Conservation (phyloP, 2,329 filamentous ascomycete species). For the Atkinsonella texensis region DNA sequence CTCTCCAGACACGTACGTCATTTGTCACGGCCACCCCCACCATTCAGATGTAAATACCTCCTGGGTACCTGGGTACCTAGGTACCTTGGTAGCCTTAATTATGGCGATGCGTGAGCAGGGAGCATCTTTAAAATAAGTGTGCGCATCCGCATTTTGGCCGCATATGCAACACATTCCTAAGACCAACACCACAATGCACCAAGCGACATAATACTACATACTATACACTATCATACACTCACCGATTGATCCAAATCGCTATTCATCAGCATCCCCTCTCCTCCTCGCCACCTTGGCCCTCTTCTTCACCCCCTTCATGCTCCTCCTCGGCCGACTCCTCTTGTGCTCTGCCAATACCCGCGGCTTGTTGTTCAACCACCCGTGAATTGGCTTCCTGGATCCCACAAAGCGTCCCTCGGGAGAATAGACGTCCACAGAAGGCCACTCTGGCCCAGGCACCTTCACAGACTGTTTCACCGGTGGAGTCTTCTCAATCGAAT, state of each 20-base stretch:
- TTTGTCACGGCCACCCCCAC: too few relatives aligned
- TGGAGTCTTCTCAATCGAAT: background rate
- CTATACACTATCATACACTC: background rate
- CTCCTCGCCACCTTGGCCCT: conserved; percentile 19
- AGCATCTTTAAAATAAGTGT: too few relatives aligned
- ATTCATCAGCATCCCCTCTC: background rate
- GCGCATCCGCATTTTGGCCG: too few relatives aligned
- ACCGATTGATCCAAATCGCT: background rate
- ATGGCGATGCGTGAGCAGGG: too few relatives aligned
- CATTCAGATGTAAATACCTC: too few relatives aligned
- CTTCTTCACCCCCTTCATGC: conserved; percentile 53
- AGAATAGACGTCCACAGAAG: conserved; percentile 71
- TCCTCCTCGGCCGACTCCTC: conserved; percentile 48
- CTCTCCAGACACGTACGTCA: too few relatives aligned
- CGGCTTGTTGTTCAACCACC: conserved; percentile 52
- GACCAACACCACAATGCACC: too few relatives aligned
- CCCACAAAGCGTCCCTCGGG: conserved; percentile 75
- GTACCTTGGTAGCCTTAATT: too few relatives aligned
- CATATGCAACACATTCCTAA: too few relatives aligned
- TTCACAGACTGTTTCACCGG: background rate
- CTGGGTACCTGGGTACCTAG: too few relatives aligned
- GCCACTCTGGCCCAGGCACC: conserved; percentile 35
- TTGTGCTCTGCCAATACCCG: conserved; percentile 34
- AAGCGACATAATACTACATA: background rate
- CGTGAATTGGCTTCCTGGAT: conserved; percentile 55